Evolutionary conservation across 2,329 filamentous ascomycete genomes (phyloP).

Genomic region (Fusarium foetens): DNA sequence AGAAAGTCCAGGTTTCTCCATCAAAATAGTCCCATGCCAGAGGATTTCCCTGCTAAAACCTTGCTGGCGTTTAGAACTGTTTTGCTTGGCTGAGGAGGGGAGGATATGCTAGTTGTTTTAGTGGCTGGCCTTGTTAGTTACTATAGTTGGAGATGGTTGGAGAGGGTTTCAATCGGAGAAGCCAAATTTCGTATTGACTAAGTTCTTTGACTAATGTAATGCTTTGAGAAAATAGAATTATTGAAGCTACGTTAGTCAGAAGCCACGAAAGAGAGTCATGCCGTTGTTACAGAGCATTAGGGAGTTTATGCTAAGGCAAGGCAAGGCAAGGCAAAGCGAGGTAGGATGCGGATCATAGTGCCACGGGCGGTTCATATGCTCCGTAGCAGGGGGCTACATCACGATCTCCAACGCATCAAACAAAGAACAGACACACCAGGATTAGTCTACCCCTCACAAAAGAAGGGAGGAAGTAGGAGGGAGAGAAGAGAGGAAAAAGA

Average conservation of each 20-base stretch:
- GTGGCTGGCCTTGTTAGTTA: neutral
- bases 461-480: neutral
- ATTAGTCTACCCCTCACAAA: slow-evolving; percentile 25
- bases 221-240: neutral
- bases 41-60: slow-evolving; percentile 1
- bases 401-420: slow-evolving; percentile 20
- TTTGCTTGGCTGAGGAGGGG: neutral
- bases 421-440: neutral
- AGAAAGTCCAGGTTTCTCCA: slow-evolving; percentile 22
- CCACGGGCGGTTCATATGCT: slow-evolving; percentile 15
- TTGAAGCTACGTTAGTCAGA: neutral
- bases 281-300: neutral
- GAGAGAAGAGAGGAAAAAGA: slow-evolving; percentile 6
- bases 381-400: slow-evolving; percentile 6
- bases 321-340: neutral
- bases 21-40: slow-evolving; percentile 9
- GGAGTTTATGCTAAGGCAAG: neutral
- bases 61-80: neutral
- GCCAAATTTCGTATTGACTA: neutral
- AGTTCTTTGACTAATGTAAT: slow-evolving; percentile 3
- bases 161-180: slow-evolving; percentile 6
- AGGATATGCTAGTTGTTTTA: neutral
- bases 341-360: slow-evolving; percentile 11
- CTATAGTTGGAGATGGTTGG: neutral
- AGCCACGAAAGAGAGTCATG: slow-evolving; percentile 1